Conservation (phyloP, 768 basidiomycete genomes). For the Myochromella boudieri region DNA sequence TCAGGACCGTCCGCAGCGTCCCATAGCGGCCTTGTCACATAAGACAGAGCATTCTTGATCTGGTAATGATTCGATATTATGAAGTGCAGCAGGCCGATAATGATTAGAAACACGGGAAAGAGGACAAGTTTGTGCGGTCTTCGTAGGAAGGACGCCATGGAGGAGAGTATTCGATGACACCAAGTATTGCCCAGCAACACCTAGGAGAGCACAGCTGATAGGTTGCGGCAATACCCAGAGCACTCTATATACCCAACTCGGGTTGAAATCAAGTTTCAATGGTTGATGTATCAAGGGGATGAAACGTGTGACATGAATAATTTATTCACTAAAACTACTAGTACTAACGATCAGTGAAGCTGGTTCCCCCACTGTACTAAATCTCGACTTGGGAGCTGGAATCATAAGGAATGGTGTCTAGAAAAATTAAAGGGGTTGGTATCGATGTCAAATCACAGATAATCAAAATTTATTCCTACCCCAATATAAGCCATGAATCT, state of each 20-base stretch:
- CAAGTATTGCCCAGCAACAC: conserved; percentile 22
- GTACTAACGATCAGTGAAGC: background rate
- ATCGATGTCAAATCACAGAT: conserved; percentile 5
- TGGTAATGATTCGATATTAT: conserved; percentile 45
- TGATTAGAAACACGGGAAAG: conserved; percentile 31
- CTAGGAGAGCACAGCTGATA: conserved; percentile 19
- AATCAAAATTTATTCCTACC: conserved; percentile 35
- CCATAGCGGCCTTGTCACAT: conserved; percentile 61
- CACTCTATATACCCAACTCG: conserved; percentile 3
- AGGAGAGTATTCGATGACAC: background rate
- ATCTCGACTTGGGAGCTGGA: conserved; percentile 33
- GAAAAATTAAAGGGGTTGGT: background rate
- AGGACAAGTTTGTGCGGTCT: conserved; percentile 31
- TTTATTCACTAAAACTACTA: background rate
- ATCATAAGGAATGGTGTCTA: conserved; percentile 44
- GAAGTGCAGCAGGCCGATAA: conserved; percentile 31
- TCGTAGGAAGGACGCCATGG: conserved; percentile 22
- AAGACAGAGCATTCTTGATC: conserved; percentile 51
- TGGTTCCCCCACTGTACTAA: conserved; percentile 2
- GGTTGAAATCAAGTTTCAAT: no score
- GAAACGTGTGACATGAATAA: conserved; percentile 2
- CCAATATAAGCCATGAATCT: conserved; percentile 49
- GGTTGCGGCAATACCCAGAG: background rate
- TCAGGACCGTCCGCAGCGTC: conserved; percentile 50
- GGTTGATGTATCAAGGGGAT: conserved; percentile 5